Base-by-base conservation (phyloP, 768 basidiomycete species). In the Cystobasidiopsis lactophilus region DNA sequence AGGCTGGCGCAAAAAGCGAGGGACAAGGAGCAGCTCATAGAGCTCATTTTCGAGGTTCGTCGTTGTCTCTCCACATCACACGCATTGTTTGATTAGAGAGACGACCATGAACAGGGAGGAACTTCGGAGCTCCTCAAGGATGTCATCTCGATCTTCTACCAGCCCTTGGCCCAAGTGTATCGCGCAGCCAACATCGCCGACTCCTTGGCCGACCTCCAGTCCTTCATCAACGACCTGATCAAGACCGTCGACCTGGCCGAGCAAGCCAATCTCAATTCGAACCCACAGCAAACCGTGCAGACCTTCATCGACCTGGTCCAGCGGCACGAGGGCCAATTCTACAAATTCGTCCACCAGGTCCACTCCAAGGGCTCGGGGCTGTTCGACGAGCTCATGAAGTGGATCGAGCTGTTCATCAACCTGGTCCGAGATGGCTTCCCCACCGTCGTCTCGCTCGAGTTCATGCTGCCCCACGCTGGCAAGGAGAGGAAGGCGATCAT, bases 71-170 rank as follows among this genome's bases (percentile, higher is more conserved):
- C 13, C 38, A 13, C 19, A 13, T 13, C 38, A 39, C 38, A 39
- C 21, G 24, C n/a, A 16, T 38, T 53, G 51, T 18, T 5, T 11
- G 38, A 26, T n/a, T 18, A 24, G 4, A 7, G 18, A 21, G 7
- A 29, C 40, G 26, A 45, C 23, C 14, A 21, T n/a, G 4, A 18
- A 5, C 55, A 96, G 89, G 89, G 93, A 21, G 79, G 79, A 41
- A 96, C 93, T 0, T 79, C 91, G 2, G 93, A 96, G 31, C 71
- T 98, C 24, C 70, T 98, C 62, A 95, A 89, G 67, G 93, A 98
- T 65, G 95, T 98, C 55, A 85, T 98, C 61, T 95, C 93, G 19
- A 96, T 98, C 54, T 98, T 98, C 67, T 98, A 98, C 66, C 70
- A 88, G 0, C 93, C 93, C 2, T 70, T 98, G 24, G 93, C 93